phyloP scores from a whole-genome alignment of 2,329 filamentous ascomycete genomes.

The Aspergillus neoniger region DNA sequence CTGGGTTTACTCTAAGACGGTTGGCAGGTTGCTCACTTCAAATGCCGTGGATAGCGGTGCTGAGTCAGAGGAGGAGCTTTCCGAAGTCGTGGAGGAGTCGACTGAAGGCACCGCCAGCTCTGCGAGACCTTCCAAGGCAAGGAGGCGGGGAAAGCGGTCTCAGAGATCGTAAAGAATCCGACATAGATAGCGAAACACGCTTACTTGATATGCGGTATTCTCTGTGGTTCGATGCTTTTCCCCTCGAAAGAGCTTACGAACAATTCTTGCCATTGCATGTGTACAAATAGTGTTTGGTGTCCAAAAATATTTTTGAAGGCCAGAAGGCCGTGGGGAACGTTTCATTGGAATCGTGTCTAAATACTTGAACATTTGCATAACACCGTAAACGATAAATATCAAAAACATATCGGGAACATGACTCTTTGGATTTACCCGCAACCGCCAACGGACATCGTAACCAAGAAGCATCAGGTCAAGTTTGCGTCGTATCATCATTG shows the following conservation, averaged over 20 bases:
- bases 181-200: background rate
- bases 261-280: background rate
- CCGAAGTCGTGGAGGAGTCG: conserved; percentile 22
- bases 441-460: conserved; percentile 2
- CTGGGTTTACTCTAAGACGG: conserved; percentile 63
- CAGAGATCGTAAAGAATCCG: conserved; percentile 27
- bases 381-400: background rate
- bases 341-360: background rate
- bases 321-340: background rate
- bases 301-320: background rate
- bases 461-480: conserved; percentile 11
- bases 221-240: background rate
- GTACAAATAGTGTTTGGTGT: conserved; percentile 2
- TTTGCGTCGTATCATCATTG: conserved; percentile 23
- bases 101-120: conserved; percentile 29
- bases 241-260: background rate
- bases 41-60: conserved; percentile 1
- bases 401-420: background rate
- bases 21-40: conserved; percentile 32
- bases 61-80: conserved; percentile 23
- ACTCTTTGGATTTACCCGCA: conserved; percentile 12
- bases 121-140: conserved; percentile 26
- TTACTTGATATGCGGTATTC: background rate
- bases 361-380: background rate
- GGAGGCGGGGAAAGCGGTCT: conserved; percentile 33